A percentile compares a stretch with the other conserved stretches of the same genome.
Evolutionary conservation across 106 monocot genomes (phyloP).

Genomic region (Iris macrosiphon): DNA sequence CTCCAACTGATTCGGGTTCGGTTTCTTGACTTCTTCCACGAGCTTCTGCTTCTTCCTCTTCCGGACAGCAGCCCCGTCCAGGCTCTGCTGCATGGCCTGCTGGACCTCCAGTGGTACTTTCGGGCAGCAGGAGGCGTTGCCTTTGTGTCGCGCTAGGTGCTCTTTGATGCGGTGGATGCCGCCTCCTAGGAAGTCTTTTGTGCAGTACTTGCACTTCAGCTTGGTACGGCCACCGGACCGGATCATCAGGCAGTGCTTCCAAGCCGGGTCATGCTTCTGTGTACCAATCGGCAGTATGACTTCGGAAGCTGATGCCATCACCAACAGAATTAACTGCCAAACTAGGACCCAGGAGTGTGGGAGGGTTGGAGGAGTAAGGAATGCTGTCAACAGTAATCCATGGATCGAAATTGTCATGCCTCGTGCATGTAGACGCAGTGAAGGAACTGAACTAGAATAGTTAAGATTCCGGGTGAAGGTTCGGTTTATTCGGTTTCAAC

Average conservation of each 20-base stretch:
- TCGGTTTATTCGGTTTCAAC: too few species aligned
- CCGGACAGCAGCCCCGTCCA: slow-evolving; percentile 53
- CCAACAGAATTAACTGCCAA: not conserved
- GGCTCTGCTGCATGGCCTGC: slow-evolving; percentile 72
- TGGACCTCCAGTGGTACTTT: slow-evolving; percentile 75
- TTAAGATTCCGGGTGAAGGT: too few species aligned
- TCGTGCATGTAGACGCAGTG: too few species aligned
- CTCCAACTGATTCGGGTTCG: slow-evolving; percentile 10
- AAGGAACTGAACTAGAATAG: not conserved
- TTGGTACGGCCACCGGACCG: slow-evolving; percentile 52
- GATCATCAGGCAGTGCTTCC: slow-evolving; percentile 95
- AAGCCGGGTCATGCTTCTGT: slow-evolving; percentile 98
- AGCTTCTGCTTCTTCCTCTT: slow-evolving; percentile 65
- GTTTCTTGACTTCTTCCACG: slow-evolving; percentile 39
- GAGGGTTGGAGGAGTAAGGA: too few species aligned
- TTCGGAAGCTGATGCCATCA: slow-evolving; percentile 47
- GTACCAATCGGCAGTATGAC: slow-evolving; percentile 81
- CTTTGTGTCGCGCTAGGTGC: slow-evolving; percentile 89
- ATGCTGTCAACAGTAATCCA: too few species aligned
- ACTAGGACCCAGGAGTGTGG: not conserved
- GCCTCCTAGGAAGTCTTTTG: slow-evolving; percentile 81
- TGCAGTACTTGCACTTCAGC: slow-evolving; percentile 83
- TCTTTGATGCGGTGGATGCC: slow-evolving; percentile 98
- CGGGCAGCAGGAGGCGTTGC: slow-evolving; percentile 90
- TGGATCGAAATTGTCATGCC: too few species aligned